Base-by-base conservation (phyloP, 768 basidiomycete species). In the Coprinopsis sp. region DNA sequence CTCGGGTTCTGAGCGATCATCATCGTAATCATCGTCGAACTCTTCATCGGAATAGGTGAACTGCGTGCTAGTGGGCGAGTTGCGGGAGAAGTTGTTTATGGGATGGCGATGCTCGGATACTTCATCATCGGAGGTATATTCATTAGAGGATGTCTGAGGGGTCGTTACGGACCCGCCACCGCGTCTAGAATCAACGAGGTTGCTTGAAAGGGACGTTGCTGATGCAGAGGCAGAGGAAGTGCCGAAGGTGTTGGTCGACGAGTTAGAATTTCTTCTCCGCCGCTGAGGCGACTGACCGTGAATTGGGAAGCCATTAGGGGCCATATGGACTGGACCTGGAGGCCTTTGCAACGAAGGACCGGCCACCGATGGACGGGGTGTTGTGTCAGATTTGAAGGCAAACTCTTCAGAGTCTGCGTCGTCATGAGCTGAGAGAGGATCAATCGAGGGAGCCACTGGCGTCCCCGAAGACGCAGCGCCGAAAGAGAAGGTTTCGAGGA, bases 181-280 rank as follows among this genome's bases (percentile, higher is more conserved):
- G 58, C 50, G 2, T 16, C 46, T 66, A 45, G 33, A 46, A 4
- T 31, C 44, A 16, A 46, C 13, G 13, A 41, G 23, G 12, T 41
- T 41, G 30, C 57, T 54, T n/a, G 62, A 52, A 28, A 71, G 54
- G 18, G 74, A 77, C 27, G 68, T 67, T 22, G 70, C 70, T 6
- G 74, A 74, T 21, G 70, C 71, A 5, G 74, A 74, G 14, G 66
- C 64, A 13, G 70, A 71, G 10, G 72, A 72, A 41, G 59, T 64
- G 45, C 73, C 79, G 47, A 77, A 77, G 1, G 76, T 77, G 53
- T 74, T 67, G 47, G 66, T 69, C 12, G 76, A 79, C 23, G 69
- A 68, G 6, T 69, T 64, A 58, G 79, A 76, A 6, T 65, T 50
- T 48, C 40, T 51, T 41, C 38, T 7, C 11, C 48, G 39, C 19